Evolutionary conservation across 352 stramenopile genomes (phyloP).

Genomic region (Phytophthora chlamydospora): DNA sequence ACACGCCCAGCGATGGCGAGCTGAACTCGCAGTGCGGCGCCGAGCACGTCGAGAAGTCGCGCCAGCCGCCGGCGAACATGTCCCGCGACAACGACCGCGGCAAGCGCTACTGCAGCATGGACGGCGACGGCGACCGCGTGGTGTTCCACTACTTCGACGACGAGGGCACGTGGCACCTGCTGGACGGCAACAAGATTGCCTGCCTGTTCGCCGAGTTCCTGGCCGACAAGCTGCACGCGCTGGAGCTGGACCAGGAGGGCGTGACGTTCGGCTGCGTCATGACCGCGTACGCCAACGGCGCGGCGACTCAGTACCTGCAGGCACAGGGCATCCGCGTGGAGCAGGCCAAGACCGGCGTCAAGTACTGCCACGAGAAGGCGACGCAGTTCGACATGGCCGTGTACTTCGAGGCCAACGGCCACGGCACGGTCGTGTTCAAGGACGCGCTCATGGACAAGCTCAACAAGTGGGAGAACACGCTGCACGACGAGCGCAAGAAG

Average conservation of each 20-base stretch:
- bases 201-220: constrained; percentile 96
- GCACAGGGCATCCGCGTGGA: constrained; percentile 72
- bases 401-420: constrained; percentile 99
- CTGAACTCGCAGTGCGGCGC: constrained; percentile 97
- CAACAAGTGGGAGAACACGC: constrained; percentile 75
- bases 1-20: constrained; percentile 82
- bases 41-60: constrained; percentile 97
- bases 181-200: constrained; percentile 99
- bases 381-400: constrained; percentile 97
- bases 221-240: constrained; percentile 84
- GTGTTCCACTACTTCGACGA: constrained; percentile 96
- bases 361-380: constrained; percentile 97
- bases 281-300: constrained; percentile 99
- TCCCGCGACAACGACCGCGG: constrained; percentile 68
- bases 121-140: constrained; percentile 98
- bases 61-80: constrained; percentile 73
- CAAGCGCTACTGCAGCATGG: constrained; percentile 93
- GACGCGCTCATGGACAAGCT: constrained; percentile 87
- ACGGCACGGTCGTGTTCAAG: constrained; percentile 98
- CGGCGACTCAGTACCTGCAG: constrained; percentile 91
- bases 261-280: constrained; percentile 96
- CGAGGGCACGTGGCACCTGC: constrained; percentile 77
- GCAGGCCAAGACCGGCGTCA: constrained; percentile 98
- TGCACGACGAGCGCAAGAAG: constrained; percentile 85
- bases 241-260: constrained; percentile 75